Percentiles rank a stretch among this genome's conserved stretches.
Evolutionary conservation across 495 filamentous ascomycete species (phyloP).

Genomic region (Penicillium subrubescens): DNA sequence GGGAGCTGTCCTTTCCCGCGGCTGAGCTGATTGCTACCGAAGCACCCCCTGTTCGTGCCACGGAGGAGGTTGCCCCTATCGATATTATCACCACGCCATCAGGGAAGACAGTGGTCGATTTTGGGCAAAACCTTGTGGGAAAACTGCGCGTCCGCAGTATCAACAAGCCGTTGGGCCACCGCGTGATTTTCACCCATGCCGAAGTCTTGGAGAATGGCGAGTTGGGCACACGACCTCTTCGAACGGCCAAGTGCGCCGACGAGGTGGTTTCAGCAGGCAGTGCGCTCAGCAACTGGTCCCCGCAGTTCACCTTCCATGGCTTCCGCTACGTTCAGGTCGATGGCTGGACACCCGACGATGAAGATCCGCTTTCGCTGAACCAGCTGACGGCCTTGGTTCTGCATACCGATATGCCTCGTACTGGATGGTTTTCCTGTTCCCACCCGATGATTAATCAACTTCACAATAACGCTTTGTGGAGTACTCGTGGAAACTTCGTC

Average conservation of each 20-base stretch:
- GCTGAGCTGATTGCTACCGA: too few relatives aligned
- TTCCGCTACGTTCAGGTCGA: neutral
- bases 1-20: too few relatives aligned
- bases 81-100: neutral
- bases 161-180: too few relatives aligned
- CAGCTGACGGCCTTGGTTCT: neutral
- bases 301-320: neutral
- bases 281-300: too few relatives aligned
- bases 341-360: neutral
- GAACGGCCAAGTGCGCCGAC: neutral
- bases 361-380: neutral
- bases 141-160: neutral
- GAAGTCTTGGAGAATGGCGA: neutral
- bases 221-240: neutral
- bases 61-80: neutral
- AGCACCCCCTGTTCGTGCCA: neutral
- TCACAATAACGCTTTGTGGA: neutral
- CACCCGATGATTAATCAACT: neutral
- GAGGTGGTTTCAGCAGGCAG: too few relatives aligned
- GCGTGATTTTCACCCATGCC: neutral
- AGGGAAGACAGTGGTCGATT: neutral
- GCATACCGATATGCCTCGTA: neutral
- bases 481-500: neutral
- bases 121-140: neutral
- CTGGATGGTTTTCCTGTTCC: neutral